Base-by-base conservation (phyloP, 495 filamentous ascomycete genomes). In the Penicillium angulare region DNA sequence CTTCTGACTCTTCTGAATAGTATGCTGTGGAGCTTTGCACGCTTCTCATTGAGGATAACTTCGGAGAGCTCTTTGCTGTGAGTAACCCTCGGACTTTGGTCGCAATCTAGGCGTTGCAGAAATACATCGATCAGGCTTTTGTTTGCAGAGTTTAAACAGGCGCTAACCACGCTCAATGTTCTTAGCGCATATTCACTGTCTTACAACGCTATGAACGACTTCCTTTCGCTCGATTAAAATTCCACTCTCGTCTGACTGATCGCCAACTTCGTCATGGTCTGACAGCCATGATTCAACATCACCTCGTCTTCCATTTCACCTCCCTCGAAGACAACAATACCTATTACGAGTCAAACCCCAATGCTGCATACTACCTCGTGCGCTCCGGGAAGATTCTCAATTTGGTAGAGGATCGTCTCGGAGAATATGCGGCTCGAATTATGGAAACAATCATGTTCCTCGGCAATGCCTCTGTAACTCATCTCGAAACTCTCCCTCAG, bases 1-100 rank as follows among this genome's bases (percentile, higher is more conserved):
- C 17, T 35, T 51, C 53, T 55, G 33, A 55, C 55, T 26, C 50
- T 24, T 77, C 68, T 78, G 41, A 20, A 23, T 40, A 82, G 75
- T 75, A 87, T 59, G 75, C 80, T 35, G 79, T 81, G 61, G 88
- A 97, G 80, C 86, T 97, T 43, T 95, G 89, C 72, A 76, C 83
- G 69, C 83, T 96, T 59, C 80, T 97, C n/a, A 83, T 97, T 38
- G 80, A 89, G 51, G 89, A 96, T 60, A 79, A 87, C 17, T 89
- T 91, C 68, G 93, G 93, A 56, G 88, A 95, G 61, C 79, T 98
- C 22, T 87, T 89, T 43, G 88, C 89, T 63, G 92, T 97, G 86
- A 60, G 89, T 78, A 15, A 47, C 24, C 32, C 20, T 23, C 21
- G n/a, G n/a, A n/a, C n/a, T n/a, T n/a, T n/a, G n/a, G n/a, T n/a